Evolutionary conservation across 2,329 filamentous ascomycete genomes (phyloP).

Genomic region (Mollisiaceae sp.): DNA sequence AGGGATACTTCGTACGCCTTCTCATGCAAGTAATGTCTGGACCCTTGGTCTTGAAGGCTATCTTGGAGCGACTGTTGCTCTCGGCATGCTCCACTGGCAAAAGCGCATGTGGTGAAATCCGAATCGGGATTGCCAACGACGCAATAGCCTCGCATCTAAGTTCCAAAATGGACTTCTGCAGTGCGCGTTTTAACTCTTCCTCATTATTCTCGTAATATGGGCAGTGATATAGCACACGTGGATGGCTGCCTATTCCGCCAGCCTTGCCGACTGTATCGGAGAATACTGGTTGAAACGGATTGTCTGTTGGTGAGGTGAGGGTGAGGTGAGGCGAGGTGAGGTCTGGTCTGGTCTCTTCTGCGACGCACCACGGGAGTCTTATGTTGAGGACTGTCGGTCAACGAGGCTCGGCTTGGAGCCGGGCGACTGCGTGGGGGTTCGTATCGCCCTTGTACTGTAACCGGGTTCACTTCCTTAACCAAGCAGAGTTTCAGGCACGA

Average conservation of each 20-base stretch:
- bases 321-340: too few relatives aligned
- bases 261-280: neutral
- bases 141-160: neutral
- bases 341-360: neutral
- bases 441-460: constrained; percentile 3
- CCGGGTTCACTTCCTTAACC: neutral
- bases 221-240: neutral
- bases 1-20: too few relatives aligned
- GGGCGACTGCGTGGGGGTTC: constrained; percentile 14
- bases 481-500: constrained; percentile 17
- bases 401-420: neutral
- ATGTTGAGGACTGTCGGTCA: neutral
- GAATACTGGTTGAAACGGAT: neutral
- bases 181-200: neutral
- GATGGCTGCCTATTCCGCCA: neutral
- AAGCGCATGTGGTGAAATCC: neutral
- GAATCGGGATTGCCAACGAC: neutral
- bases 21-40: constrained; percentile 6
- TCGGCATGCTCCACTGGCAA: neutral
- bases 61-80: neutral
- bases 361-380: neutral
- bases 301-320: neutral
- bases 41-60: neutral
- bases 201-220: too few relatives aligned
- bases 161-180: constrained; percentile 2